These are phyloP conservation scores for Vanderwaltozyma polyspora DNA, from an alignment of 805 yeast genomes.

Conservation along the genomic window DNA sequence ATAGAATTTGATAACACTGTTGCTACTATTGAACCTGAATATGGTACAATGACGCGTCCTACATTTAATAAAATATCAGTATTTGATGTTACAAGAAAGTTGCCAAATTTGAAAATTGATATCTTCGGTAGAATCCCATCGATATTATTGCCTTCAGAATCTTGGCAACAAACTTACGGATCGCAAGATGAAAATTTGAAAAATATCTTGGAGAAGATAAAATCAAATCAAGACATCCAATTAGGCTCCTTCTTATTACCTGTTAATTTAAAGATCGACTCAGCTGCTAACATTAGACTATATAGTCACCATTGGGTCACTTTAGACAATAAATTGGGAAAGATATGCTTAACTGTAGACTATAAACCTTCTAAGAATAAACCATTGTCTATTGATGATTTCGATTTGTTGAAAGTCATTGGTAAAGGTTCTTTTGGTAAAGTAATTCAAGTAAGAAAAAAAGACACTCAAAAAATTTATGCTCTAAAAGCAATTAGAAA, in stretches of 20 bases:
- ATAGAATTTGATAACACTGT: slow-evolving; percentile 93
- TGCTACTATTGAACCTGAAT: slow-evolving; percentile 74
- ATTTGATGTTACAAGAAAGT: slow-evolving; percentile 69
- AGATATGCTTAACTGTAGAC: slow-evolving; percentile 52
- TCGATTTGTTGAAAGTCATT: slow-evolving; percentile 84
- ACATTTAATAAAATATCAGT: slow-evolving; percentile 82
- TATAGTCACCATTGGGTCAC: slow-evolving; percentile 54
- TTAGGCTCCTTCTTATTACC: slow-evolving; percentile 62
- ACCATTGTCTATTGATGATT: slow-evolving; percentile 77
- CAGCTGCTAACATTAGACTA: slow-evolving; percentile 43
- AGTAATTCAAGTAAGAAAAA: slow-evolving; percentile 96
- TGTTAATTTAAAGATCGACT: slow-evolving; percentile 40
- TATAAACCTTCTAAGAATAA: slow-evolving; percentile 57
- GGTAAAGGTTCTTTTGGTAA: slow-evolving; percentile 98
- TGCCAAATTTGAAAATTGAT: slow-evolving; percentile 58
- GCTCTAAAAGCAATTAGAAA: slow-evolving; percentile 91
- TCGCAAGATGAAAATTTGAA: slow-evolving; percentile 20
- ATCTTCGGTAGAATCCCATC: slow-evolving; percentile 72
- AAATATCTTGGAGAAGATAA: slow-evolving; percentile 25
- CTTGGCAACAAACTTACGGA: slow-evolving; percentile 23
- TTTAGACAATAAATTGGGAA: slow-evolving; percentile 34
- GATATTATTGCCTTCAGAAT: slow-evolving; percentile 38
- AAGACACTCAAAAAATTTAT: slow-evolving; percentile 88
- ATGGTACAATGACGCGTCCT: slow-evolving; percentile 69
- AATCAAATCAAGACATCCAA: slow-evolving; percentile 53